A percentile compares a stretch with the other conserved stretches of the same genome.
phyloP scores from a whole-genome alignment of 192 early-diverging fungal genomes.

The Mortierella claussenii region DNA sequence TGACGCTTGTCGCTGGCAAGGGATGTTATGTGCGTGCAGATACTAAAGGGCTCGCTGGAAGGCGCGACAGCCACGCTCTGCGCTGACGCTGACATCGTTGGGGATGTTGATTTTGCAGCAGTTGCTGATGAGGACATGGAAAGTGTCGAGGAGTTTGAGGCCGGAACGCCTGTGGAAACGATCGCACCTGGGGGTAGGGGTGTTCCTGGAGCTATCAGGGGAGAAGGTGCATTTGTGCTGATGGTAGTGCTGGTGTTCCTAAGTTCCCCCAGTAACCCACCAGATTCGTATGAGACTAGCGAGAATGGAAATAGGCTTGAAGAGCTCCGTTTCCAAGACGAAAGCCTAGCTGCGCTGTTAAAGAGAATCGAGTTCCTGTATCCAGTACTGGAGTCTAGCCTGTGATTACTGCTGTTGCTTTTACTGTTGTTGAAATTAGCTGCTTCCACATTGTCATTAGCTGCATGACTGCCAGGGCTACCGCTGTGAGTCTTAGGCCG shows the following conservation, averaged over 20 bases:
- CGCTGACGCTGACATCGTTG: too few relatives aligned
- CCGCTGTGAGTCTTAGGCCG: neutral
- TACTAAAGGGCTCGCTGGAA: neutral
- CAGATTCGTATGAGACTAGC: conserved; percentile 36
- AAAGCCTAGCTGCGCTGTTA: neutral
- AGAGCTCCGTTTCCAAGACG: conserved; percentile 29
- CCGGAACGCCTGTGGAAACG: too few relatives aligned
- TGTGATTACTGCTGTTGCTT: neutral
- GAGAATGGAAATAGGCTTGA: conserved; percentile 38
- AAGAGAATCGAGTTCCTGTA: neutral
- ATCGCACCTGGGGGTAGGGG: conserved; percentile 20
- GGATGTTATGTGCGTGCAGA: too few relatives aligned
- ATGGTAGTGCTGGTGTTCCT: conserved; percentile 22
- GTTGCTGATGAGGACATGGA: too few relatives aligned
- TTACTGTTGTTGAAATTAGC: neutral
- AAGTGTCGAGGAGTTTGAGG: too few relatives aligned
- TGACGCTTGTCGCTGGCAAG: too few relatives aligned
- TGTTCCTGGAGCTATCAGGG: conserved; percentile 25
- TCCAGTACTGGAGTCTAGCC: too few relatives aligned
- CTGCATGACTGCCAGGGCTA: neutral
- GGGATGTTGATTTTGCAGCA: too few relatives aligned
- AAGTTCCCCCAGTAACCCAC: conserved; percentile 26
- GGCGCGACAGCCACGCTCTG: conserved; percentile 9
- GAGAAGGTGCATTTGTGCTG: conserved; percentile 22
- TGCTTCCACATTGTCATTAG: too few relatives aligned